Evolutionary conservation across 345 rosid species (phyloP).

Genomic region (Iberis pinnata): DNA sequence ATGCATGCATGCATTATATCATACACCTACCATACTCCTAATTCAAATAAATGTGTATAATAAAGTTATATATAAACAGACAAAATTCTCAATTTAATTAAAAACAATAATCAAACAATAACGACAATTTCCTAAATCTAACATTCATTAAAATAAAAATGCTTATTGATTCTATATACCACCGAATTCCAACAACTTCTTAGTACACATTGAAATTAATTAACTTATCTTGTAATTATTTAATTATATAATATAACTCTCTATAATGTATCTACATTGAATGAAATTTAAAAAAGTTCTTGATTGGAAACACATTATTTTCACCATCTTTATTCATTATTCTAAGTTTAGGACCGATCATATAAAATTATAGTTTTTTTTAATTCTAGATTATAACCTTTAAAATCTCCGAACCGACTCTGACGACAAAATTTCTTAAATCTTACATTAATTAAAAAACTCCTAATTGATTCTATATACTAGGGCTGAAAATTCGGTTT

Average conservation of each 20-base stretch:
- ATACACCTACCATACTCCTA: slow-evolving; percentile 19
- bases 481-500: too few species aligned
- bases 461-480: too few species aligned
- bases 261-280: slow-evolving; percentile 12
- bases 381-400: too few species aligned
- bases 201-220: slow-evolving; percentile 3
- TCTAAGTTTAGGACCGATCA: too few species aligned
- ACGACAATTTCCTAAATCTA: slow-evolving; percentile 15
- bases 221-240: too few species aligned
- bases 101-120: neutral
- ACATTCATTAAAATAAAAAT: neutral
- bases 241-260: too few species aligned
- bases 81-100: neutral
- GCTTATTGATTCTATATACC: slow-evolving; percentile 3
- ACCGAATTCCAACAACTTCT: slow-evolving; percentile 23
- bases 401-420: too few species aligned
- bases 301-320: slow-evolving; percentile 23
- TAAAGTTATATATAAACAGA: neutral
- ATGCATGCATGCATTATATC: slow-evolving; percentile 17
- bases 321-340: slow-evolving; percentile 16
- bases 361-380: too few species aligned
- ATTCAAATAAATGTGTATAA: slow-evolving; percentile 11
- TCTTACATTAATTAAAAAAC: too few species aligned
- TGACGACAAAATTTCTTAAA: too few species aligned
- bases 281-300: slow-evolving; percentile 21